Conservation (phyloP, 768 basidiomycete species). For the Lentinula aciculospora region DNA sequence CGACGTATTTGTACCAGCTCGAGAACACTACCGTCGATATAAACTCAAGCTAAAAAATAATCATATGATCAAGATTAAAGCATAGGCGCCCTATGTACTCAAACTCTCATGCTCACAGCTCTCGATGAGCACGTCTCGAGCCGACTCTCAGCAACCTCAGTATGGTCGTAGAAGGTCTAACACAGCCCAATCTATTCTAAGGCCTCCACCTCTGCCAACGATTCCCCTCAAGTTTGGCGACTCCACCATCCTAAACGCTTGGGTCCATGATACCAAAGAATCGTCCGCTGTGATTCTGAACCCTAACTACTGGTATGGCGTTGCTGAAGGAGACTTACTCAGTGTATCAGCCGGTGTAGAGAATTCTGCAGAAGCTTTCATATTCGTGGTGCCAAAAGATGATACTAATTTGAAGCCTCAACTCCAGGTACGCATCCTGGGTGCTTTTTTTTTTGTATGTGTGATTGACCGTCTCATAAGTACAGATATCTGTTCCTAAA, state of each 20-base stretch:
- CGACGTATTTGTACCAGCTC: too few species aligned
- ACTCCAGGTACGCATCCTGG: slow-evolving; percentile 42
- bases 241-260: slow-evolving; percentile 54
- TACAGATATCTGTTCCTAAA: slow-evolving; percentile 70
- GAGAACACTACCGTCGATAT: too few species aligned
- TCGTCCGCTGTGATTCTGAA: slow-evolving; percentile 60
- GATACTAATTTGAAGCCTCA: slow-evolving; percentile 56
- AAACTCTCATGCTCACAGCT: neutral
- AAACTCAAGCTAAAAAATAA: too few species aligned
- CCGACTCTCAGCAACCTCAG: slow-evolving; percentile 55
- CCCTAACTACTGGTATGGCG: slow-evolving; percentile 72
- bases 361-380: slow-evolving; percentile 40
- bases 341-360: slow-evolving; percentile 38
- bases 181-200: slow-evolving; percentile 63
- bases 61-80: too few species aligned
- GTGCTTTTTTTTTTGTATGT: neutral
- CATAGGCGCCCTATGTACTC: too few species aligned
- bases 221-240: slow-evolving; percentile 53
- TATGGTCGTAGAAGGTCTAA: slow-evolving; percentile 66
- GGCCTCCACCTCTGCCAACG: slow-evolving; percentile 29
- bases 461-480: neutral
- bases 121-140: slow-evolving; percentile 53
- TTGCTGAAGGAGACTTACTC: slow-evolving; percentile 70
- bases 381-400: slow-evolving; percentile 66
- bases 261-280: slow-evolving; percentile 70